Evolutionary conservation across 2,329 filamentous ascomycete genomes (phyloP).

Genomic region (Alternaria infectoria): DNA sequence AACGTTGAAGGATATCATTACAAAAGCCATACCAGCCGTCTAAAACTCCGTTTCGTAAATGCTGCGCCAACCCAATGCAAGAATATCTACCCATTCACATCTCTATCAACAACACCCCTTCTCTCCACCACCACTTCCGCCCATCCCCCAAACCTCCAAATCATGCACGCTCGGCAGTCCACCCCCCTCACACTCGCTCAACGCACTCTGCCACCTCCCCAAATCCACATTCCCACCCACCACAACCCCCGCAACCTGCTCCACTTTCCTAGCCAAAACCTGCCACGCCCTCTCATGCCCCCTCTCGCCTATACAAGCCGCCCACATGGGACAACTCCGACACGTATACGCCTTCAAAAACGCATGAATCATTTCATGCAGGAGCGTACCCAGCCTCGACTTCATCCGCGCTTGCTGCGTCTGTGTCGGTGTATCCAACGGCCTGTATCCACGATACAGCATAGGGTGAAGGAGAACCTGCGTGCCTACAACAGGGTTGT

Average conservation of each 20-base stretch:
- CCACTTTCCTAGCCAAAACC: constrained; percentile 21
- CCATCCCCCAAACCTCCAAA: constrained; percentile 16
- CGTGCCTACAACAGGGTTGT: constrained; percentile 18
- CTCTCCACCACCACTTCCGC: neutral
- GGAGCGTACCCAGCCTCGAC: constrained; percentile 13
- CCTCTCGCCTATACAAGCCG: neutral
- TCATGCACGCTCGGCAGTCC: constrained; percentile 23
- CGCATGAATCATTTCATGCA: constrained; percentile 26
- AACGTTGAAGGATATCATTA: neutral
- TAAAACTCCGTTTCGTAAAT: neutral
- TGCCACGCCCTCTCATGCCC: constrained; percentile 30
- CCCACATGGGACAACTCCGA: constrained; percentile 14
- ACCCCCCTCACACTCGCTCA: constrained; percentile 13
- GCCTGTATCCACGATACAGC: constrained; percentile 9
- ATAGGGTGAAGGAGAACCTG: constrained; percentile 20
- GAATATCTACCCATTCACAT: neutral
- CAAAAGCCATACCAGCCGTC: neutral
- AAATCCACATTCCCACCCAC: constrained; percentile 19
- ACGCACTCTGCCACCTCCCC: constrained; percentile 18
- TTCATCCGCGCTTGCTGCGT: neutral
- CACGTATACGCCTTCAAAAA: constrained; percentile 25
- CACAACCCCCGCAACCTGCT: constrained; percentile 20
- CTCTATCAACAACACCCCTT: neutral
- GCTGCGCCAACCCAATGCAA: neutral
- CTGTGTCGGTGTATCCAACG: neutral